Evolutionary conservation across 352 stramenopile genomes (phyloP), one percentile per base, ranked within the genome.

Genomic region (Phytophthora cactorum): DNA sequence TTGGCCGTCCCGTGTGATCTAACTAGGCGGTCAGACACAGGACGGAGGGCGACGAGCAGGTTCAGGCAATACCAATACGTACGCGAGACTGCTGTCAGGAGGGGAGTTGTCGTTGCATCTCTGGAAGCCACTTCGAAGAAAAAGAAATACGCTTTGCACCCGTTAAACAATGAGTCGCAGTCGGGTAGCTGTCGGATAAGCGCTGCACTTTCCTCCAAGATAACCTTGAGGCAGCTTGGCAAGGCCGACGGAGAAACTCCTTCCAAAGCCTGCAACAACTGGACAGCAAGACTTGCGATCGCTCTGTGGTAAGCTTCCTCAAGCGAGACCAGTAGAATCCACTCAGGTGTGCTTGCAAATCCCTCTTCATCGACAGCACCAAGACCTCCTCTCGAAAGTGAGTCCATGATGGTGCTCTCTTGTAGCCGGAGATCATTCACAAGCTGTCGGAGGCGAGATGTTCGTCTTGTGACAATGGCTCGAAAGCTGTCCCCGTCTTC

Each of bases 1-100:
- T 65, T 75, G 8, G n/a, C 12, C 28, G 27, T 46, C 25, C 17
- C 34, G 12, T 64, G 36, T 46, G 38, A 3, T 36, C 8, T 15
- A 41, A 61, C 11, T 10, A 68, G 47, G 11, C 27, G 22, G 8
- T 34, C 14, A 54, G 50, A 41, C 7, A 32, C 52, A 29, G 52
- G 52, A 59, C 75, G 86, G 31, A 90, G 2, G 9, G 65, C 59
- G 4, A 78, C 31, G 3, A 94, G 47, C 29, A 79, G 5, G 36
- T 82, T 74, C 52, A 92, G 65, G 15, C 59, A 72, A 54, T 88
- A 88, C 82, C 81, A 91, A 61, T 84, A 92, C 51, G 78, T 79
- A 6, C 65, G 79, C 17, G 70, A 78, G 22, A 92, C 74, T 4
- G 84, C 68, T 15, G 72, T 81, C 49, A 94, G 62, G 11, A 92